Base-by-base conservation (phyloP, 1,139 yeast genomes). In the Yamadazyma triangularis region DNA sequence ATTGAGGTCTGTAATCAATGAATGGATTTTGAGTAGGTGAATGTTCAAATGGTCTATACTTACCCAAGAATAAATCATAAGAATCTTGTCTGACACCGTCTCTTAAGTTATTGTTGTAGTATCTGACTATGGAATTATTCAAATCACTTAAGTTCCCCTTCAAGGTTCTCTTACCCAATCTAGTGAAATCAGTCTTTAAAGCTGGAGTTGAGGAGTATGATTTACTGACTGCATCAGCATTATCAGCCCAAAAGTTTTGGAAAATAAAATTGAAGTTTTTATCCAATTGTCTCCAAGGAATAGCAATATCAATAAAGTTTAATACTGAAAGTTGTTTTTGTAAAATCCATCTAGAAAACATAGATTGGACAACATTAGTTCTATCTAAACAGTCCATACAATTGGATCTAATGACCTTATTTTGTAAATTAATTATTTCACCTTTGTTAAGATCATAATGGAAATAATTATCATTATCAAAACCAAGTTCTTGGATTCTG, bases 311-410 rank as follows among this genome's bases (percentile, higher is more conserved):
- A 31, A 65, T 48, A 35, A 61, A 64, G 11, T 73, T 73, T 4
- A 74, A 60, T 23, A 60, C 61, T 32, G 58, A 64, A 35, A 91
- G 73, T 60, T 87, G 95, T 37, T 65, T 66, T 56, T 87, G 95
- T 45, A 93, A 70, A 32, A 82, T 79, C 87, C 93, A 85, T 38
- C 91, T 79, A 4, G 86, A 97, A 39, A 91, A 61, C 35, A 87
- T 86, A 11, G 94, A 81, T 63, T 91, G 98, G 16, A 91, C 98
- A 30, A 91, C 98, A 53, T 91, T 91, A 14, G 99, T 91, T 60
- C 98, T 79, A 58, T 91, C 98, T 44, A 91, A 71, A 61, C 98
- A 91, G 62, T 91, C 99, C 97, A 91, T 93, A 68, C 98, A 91
- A 60, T 91, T 91, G n/a, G 98, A 86, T 53, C 98, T 75, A 21